Evolutionary conservation across 352 stramenopile species (phyloP).

Genomic region (Plasmopara viticola): DNA sequence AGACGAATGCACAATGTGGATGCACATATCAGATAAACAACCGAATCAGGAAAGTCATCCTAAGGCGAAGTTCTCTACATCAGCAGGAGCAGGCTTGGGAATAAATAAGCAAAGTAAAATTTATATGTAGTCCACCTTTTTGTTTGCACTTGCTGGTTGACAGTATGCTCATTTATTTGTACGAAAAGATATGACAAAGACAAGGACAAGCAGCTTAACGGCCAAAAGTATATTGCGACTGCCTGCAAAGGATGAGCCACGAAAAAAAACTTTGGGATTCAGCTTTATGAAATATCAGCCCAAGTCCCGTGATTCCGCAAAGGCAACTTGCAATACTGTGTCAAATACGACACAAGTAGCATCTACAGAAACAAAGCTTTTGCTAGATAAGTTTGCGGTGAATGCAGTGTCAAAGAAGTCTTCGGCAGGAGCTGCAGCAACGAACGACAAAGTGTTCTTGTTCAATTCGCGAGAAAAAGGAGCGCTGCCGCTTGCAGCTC

Average conservation of each 20-base stretch:
- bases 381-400: slow-evolving; percentile 16
- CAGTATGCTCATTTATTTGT: not conserved
- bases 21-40: slow-evolving; percentile 14
- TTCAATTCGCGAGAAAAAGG: slow-evolving; percentile 12
- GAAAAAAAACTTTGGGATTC: slow-evolving; percentile 15
- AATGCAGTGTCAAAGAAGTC: slow-evolving; percentile 8
- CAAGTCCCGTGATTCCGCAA: slow-evolving; percentile 6
- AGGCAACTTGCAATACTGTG: not conserved
- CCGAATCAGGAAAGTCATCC: slow-evolving; percentile 13
- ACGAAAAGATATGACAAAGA: not conserved
- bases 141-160: not conserved
- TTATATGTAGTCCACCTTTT: not conserved
- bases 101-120: slow-evolving; percentile 18
- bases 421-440: slow-evolving; percentile 1
- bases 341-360: slow-evolving; percentile 5
- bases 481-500: slow-evolving; percentile 13
- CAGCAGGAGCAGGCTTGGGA: not conserved
- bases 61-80: slow-evolving; percentile 15
- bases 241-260: not conserved
- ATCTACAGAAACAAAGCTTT: slow-evolving; percentile 11
- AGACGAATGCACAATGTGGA: not conserved
- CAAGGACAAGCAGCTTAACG: slow-evolving; percentile 6
- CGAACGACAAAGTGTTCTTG: slow-evolving; percentile 2
- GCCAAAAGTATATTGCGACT: slow-evolving; percentile 15
- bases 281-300: slow-evolving; percentile 21